These are phyloP conservation scores for Starmerella powellii DNA, from an alignment of 805 yeast species.

Conservation along the genomic window DNA sequence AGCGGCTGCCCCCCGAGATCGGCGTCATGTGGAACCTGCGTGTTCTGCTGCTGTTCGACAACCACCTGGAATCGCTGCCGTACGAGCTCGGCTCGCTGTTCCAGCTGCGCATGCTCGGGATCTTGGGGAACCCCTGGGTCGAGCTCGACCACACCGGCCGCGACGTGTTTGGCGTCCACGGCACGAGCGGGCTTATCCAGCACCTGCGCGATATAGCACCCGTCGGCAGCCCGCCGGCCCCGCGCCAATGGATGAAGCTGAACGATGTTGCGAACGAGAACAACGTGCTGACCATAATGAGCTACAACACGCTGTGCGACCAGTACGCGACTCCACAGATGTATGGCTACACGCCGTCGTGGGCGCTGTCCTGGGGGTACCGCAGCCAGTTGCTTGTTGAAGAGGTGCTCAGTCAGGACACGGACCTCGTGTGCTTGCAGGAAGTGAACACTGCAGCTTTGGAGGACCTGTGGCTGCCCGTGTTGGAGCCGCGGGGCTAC, in stretches of 20 bases:
- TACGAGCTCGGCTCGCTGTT: conserved; percentile 72
- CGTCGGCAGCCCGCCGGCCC: conserved; percentile 48
- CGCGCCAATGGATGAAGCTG: conserved; percentile 73
- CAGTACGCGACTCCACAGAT: conserved; percentile 85
- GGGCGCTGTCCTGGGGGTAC: conserved; percentile 94
- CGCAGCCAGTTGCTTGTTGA: conserved; percentile 65
- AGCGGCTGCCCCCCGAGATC: conserved; percentile 66
- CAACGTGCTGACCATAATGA: conserved; percentile 55
- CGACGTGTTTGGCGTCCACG: conserved; percentile 60
- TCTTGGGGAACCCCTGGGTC: conserved; percentile 85
- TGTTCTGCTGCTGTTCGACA: conserved; percentile 79
- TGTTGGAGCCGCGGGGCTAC: conserved; percentile 63
- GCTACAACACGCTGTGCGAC: conserved; percentile 88
- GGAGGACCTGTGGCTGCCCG: conserved; percentile 77
- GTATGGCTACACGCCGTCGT: conserved; percentile 90
- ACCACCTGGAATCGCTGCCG: conserved; percentile 64
- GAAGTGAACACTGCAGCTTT: conserved; percentile 84
- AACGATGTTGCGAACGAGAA: conserved; percentile 59
- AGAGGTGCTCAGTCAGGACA: conserved; percentile 51
- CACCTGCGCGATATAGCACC: conserved; percentile 77
- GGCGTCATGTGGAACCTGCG: conserved; percentile 72
- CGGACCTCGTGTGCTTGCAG: conserved; percentile 83
- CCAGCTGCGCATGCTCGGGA: conserved; percentile 75
- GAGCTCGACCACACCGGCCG: conserved; percentile 36
- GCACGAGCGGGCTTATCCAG: conserved; percentile 70